Conservation (phyloP, 2,329 filamentous ascomycete genomes). For the Sphaceloma murrayae region DNA sequence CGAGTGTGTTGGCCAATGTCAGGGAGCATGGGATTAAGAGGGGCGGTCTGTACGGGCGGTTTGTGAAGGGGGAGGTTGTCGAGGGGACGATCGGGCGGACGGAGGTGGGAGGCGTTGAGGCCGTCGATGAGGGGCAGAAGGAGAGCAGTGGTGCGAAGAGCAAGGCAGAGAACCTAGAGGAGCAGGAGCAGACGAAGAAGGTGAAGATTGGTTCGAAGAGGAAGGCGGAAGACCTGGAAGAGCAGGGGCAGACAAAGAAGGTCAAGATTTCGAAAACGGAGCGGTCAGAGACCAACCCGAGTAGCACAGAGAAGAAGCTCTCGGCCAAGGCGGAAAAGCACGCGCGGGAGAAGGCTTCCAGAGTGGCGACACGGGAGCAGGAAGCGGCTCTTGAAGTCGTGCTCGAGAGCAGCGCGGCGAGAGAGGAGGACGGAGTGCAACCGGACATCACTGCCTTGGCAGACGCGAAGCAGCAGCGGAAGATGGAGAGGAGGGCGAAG, state of each 20-base stretch:
- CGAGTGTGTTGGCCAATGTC: constrained; percentile 42
- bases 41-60: constrained; percentile 67
- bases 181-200: constrained; percentile 17
- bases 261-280: constrained; percentile 16
- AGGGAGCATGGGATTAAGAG: constrained; percentile 38
- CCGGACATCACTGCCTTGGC: too few relatives aligned
- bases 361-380: neutral
- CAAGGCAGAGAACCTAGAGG: constrained; percentile 16
- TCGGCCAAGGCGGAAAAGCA: constrained; percentile 18
- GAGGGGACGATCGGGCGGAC: constrained; percentile 53
- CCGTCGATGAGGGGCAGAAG: constrained; percentile 5
- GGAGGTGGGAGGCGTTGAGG: constrained; percentile 16
- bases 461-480: too few relatives aligned
- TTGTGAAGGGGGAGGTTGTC: constrained; percentile 72
- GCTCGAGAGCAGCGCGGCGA: too few relatives aligned
- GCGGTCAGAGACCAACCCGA: constrained; percentile 14
- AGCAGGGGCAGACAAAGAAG: too few relatives aligned
- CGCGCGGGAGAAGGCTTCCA: constrained; percentile 5
- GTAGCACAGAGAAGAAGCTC: constrained; percentile 5
- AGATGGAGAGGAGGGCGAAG: too few relatives aligned
- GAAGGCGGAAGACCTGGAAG: constrained; percentile 19
- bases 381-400: neutral
- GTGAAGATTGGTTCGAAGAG: neutral
- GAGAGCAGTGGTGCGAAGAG: constrained; percentile 11
- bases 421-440: too few relatives aligned